Evolutionary conservation across 441 rosid species (phyloP), one percentile per base, ranked within the genome.

Genomic region (Arabidopsis hybrid): DNA sequence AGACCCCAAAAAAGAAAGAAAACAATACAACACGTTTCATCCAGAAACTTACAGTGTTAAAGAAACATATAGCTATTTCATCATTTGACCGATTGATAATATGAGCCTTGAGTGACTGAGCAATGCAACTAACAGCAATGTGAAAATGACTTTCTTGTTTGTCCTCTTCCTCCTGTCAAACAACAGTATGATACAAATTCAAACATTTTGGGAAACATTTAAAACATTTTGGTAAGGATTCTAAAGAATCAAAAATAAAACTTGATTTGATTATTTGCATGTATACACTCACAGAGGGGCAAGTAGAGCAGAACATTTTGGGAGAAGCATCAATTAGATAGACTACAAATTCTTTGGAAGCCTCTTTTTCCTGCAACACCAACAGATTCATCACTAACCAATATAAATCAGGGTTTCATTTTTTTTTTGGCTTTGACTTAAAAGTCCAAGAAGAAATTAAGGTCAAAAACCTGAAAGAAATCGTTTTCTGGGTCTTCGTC

Each of bases 61-160:
- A 93, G 86, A 95, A 95, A 82, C 93, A 88, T 62, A 95, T 84
- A 0, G 99, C 92, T 34, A 95, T 89, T 83, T 95, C 98, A 73
- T 95, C 97, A 60, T 83, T 84, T 3, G 94, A 86, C 50, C 89
- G 83, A 78, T 80, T 92, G 72, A 95, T 85, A 50, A 95, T 95
- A 67, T 86, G 97, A 55, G 93, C 69, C 89, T 91, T 93, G 79
- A 95, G 79, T 45, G 96, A 79, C 74, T 87, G 86, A 39, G 83
- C 84, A 64, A 95, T 83, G 80, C 92, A 92, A 69, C 88, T 89
- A 63, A 90, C 79, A 62, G 93, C 89, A 65, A 85, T 56, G 65
- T 85, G 92, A 82, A 95, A 91, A 85, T 91, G 96, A 67, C 82
- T 83, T 76, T 87, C 97, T 39, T 83, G 80, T 82, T 80, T 83